Conservation (phyloP, 2,329 filamentous ascomycete species). For the Pseudogymnoascus destructans region DNA sequence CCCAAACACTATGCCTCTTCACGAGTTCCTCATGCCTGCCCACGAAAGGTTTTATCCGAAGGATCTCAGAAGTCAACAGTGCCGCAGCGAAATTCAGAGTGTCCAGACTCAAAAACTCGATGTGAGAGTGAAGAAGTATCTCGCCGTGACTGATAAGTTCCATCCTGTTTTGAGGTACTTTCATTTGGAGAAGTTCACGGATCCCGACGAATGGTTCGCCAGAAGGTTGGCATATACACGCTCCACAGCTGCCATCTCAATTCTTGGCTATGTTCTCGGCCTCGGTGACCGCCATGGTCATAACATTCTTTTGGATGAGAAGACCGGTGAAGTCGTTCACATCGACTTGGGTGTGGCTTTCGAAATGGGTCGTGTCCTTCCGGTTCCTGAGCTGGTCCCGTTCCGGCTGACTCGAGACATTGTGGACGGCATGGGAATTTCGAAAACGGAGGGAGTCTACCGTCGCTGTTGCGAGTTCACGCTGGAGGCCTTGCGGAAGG, state of each 20-base stretch:
- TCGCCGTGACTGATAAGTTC: constrained; percentile 66
- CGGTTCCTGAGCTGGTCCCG: constrained; percentile 87
- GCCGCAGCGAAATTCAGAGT: constrained; percentile 65
- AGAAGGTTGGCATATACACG: constrained; percentile 82
- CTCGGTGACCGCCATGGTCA: constrained; percentile 91
- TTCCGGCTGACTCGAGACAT: constrained; percentile 91
- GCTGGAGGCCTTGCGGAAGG: constrained; percentile 83
- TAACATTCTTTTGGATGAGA: constrained; percentile 86
- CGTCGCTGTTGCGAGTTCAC: constrained; percentile 97
- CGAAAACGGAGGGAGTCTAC: constrained; percentile 90
- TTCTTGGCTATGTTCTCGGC: constrained; percentile 84
- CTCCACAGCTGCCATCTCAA: constrained; percentile 87
- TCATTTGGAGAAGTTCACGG: constrained; percentile 86
- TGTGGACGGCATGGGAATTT: constrained; percentile 93
- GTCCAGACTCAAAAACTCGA: constrained; percentile 60
- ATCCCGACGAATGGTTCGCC: constrained; percentile 92
- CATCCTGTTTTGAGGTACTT: constrained; percentile 93
- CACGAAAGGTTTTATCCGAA: constrained; percentile 77
- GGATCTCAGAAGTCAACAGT: constrained; percentile 63
- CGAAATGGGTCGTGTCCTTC: constrained; percentile 88
- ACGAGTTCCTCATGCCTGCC: constrained; percentile 83
- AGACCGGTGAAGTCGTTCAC: constrained; percentile 86
- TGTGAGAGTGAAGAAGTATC: constrained; percentile 60
- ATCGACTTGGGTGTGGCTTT: constrained; percentile 97
- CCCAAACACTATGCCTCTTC: constrained; percentile 78